phyloP scores from a whole-genome alignment of 345 rosid genomes.

The Populus nigra region DNA sequence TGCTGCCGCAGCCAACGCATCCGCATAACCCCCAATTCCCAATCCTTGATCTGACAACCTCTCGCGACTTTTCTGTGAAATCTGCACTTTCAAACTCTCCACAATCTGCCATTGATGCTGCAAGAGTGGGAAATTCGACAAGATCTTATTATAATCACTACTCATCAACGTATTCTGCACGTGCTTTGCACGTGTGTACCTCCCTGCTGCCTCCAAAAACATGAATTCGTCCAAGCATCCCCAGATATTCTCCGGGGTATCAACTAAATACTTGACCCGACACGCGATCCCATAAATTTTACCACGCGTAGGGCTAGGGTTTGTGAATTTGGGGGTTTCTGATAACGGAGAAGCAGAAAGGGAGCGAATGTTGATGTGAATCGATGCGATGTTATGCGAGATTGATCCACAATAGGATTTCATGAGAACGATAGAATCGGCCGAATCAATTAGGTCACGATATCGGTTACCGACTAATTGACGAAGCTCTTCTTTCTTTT shows the following conservation, averaged over 20 bases:
- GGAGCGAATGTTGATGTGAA: constrained; percentile 55
- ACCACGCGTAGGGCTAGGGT: constrained; percentile 33
- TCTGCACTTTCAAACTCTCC: constrained; percentile 91
- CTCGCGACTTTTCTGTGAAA: constrained; percentile 88
- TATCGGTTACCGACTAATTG: constrained; percentile 86
- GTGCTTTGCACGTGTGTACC: constrained; percentile 80
- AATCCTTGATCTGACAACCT: constrained; percentile 71
- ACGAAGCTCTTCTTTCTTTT: constrained; percentile 93
- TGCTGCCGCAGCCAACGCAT: constrained; percentile 82
- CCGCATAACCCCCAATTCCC: constrained; percentile 60
- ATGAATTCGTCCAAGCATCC: constrained; percentile 89
- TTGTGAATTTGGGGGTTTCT: constrained; percentile 45
- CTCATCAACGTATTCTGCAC: constrained; percentile 51
- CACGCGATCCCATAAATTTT: constrained; percentile 72
- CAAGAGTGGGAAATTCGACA: constrained; percentile 75
- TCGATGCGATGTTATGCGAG: constrained; percentile 58
- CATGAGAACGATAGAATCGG: constrained; percentile 87
- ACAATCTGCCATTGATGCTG: constrained; percentile 99
- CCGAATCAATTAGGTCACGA: constrained; percentile 93
- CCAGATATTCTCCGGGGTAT: constrained; percentile 95
- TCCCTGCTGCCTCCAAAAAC: constrained; percentile 80
- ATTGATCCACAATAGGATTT: constrained; percentile 76
- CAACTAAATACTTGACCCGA: constrained; percentile 86
- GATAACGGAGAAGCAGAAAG: constrained; percentile 56
- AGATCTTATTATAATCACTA: constrained; percentile 47